phyloP scores from a whole-genome alignment of 179 eudicot genomes.

The Beta corolliflora region DNA sequence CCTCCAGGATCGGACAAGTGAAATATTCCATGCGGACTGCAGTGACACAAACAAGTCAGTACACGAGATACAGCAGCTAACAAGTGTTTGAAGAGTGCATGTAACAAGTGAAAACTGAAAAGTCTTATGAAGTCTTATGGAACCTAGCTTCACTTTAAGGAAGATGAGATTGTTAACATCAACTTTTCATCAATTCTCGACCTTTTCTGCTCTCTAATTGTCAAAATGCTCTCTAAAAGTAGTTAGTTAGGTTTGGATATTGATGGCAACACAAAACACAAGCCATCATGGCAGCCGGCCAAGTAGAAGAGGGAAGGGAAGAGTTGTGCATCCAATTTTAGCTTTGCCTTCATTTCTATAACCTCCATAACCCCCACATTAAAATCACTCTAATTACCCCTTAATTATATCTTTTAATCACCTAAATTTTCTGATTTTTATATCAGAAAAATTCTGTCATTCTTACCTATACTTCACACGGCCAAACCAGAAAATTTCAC shows the following conservation, averaged over 20 bases:
- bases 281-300: background rate
- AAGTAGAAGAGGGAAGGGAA: too few species aligned
- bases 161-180: background rate
- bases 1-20: constrained; percentile 97
- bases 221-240: background rate
- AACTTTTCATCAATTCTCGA: background rate
- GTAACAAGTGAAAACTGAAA: background rate
- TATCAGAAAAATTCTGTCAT: too few species aligned
- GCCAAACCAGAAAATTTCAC: too few species aligned
- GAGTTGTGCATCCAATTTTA: too few species aligned
- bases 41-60: constrained; percentile 20
- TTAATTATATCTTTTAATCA: too few species aligned
- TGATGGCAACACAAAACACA: background rate
- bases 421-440: too few species aligned
- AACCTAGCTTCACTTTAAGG: background rate
- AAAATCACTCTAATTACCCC: too few species aligned
- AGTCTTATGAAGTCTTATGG: background rate
- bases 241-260: background rate
- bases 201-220: background rate
- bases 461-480: too few species aligned
- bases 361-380: too few species aligned
- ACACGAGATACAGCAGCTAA: background rate
- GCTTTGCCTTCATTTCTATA: too few species aligned
- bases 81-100: background rate
- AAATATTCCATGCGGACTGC: constrained; percentile 94